A percentile compares a stretch with the other conserved stretches of the same genome.
These are phyloP conservation scores for Pyrus bretschneideri DNA, from an alignment of 306 rosid genomes.

Conservation along the genomic window DNA sequence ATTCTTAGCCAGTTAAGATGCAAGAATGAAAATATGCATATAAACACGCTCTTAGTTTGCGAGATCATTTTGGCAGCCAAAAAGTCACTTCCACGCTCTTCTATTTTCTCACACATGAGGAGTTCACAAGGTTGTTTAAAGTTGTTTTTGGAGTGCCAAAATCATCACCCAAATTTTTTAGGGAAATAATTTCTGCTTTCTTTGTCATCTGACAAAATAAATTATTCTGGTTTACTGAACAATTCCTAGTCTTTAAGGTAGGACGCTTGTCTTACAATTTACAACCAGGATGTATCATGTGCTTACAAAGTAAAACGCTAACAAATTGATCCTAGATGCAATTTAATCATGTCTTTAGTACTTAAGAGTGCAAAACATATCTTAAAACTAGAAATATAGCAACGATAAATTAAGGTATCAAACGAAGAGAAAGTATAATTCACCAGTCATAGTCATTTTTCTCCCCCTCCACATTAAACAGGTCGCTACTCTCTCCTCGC, in stretches of 20 bases:
- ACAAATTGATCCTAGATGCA: not conserved
- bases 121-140: not conserved
- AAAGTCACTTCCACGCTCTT: not conserved
- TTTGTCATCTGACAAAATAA: not conserved
- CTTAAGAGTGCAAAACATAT: not conserved
- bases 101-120: not conserved
- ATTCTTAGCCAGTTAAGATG: not conserved
- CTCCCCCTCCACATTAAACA: conserved; percentile 62
- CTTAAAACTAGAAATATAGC: not conserved
- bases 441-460: conserved; percentile 86
- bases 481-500: conserved; percentile 62
- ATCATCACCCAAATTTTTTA: not conserved
- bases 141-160: not conserved
- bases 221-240: not conserved
- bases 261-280: not conserved
- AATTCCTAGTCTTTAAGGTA: conserved; percentile 9
- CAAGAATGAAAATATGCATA: not conserved
- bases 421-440: conserved; percentile 19
- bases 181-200: not conserved
- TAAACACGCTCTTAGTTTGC: not conserved
- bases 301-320: not conserved
- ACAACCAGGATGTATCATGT: not conserved
- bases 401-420: not conserved
- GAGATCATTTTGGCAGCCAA: not conserved
- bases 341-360: not conserved